Base-by-base conservation (phyloP, 306 rosid genomes). In the Macrotyloma uniflorum region DNA sequence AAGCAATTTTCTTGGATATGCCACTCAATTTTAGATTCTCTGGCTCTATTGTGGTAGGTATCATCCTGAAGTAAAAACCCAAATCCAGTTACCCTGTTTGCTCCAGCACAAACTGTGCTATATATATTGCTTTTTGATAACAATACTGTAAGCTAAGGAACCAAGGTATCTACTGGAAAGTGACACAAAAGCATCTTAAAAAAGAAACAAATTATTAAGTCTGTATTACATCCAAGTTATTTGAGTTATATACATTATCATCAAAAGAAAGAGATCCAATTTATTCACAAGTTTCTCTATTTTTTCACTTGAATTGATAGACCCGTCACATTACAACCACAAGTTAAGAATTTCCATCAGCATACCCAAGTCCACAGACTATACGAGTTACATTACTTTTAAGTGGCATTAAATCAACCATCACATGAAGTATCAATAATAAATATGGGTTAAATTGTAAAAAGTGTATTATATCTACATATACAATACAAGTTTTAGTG, bases 91-190 rank as follows among this genome's bases (percentile, higher is more conserved):
- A 22, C 6, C 38, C 28, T 49, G 61, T 54, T 46, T 13, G 7
- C 45, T 65, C 80, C 43, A 55, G 20, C 67, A 71, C 40, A 77
- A 55, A 45, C n/a, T n/a, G 16, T 19, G 78, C 18, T 24, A 50
- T n/a, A 6, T 6, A 54, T 55, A 55, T 26, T 42, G 24, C 40
- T 35, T 36, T 22, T n/a, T n/a, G n/a, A n/a, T n/a, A n/a, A 8
- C n/a, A 11, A 62, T 32, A 62, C n/a, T 32, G 23, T 33, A 63
- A 63, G 24, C 75, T 63, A 62, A 32, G 58, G 57, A 38, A 42
- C 75, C 28, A 70, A 6, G 16, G 42, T 15, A 8, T 28, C 70
- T 8, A 55, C 70, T 33, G 51, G 57, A 19, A 19, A 69, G 20
- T 57, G 70, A n/a, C n/a, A 68, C 1, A 69, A n/a, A 42, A 54